phyloP scores from a whole-genome alignment of 345 rosid species.

The Populus ilicifolia region DNA sequence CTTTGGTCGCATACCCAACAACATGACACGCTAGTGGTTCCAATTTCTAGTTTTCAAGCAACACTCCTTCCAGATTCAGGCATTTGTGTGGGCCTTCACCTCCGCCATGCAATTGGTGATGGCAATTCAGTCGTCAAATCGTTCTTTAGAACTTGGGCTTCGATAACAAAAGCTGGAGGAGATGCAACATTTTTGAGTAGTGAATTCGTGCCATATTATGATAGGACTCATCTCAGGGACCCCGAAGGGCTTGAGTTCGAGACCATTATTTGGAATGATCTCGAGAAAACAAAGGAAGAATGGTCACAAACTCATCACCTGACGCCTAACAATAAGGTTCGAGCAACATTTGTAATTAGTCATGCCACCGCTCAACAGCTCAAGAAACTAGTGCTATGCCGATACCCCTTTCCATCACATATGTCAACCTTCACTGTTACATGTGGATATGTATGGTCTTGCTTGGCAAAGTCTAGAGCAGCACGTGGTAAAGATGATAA shows the following conservation, averaged over 20 bases:
- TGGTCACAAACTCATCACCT: no score
- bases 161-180: constrained; percentile 15
- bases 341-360: constrained; percentile 30
- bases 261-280: not conserved
- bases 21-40: constrained; percentile 9
- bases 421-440: constrained; percentile 35
- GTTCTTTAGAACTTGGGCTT: constrained; percentile 37
- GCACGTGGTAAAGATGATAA: not conserved
- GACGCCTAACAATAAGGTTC: constrained; percentile 10
- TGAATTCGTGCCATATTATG: constrained; percentile 5
- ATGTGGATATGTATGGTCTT: constrained; percentile 36
- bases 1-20: no score
- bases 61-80: constrained; percentile 37
- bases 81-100: constrained; percentile 29
- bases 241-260: constrained; percentile 19
- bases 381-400: constrained; percentile 20
- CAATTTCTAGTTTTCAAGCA: constrained; percentile 25
- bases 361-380: constrained; percentile 22
- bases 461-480: constrained; percentile 19
- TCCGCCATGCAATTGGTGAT: constrained; percentile 28
- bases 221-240: constrained; percentile 33
- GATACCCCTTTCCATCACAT: not conserved
- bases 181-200: not conserved
- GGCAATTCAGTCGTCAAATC: constrained; percentile 27
- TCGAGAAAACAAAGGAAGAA: not conserved